Conservation (phyloP, 805 yeast species). For the Starmerella etchellsii region DNA sequence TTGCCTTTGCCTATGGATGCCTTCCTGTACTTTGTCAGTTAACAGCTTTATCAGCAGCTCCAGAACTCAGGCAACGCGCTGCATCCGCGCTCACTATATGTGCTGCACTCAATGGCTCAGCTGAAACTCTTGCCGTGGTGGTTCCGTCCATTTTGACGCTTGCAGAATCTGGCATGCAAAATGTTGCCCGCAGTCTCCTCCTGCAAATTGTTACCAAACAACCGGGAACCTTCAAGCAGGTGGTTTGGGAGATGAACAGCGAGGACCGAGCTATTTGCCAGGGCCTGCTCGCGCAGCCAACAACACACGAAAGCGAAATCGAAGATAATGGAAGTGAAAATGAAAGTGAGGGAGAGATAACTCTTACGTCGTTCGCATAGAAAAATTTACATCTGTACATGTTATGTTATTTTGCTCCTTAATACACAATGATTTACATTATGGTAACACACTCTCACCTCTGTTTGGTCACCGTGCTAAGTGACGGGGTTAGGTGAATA, state of each 20-base stretch:
- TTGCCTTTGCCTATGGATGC: conserved; percentile 16
- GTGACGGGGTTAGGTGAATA: too few relatives aligned
- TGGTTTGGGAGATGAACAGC: conserved; percentile 35
- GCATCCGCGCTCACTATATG: conserved; percentile 13
- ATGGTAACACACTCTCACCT: too few relatives aligned
- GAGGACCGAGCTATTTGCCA: conserved; percentile 16
- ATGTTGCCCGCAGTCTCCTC: conserved; percentile 17
- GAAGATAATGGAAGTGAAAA: conserved; percentile 10
- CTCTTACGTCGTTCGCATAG: conserved; percentile 30
- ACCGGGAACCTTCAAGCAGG: conserved; percentile 26
- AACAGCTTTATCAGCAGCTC: not conserved
- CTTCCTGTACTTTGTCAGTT: conserved; percentile 9
- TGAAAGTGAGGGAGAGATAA: conserved; percentile 31
- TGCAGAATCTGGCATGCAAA: not conserved
- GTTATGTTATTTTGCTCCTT: too few relatives aligned
- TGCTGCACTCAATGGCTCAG: conserved; percentile 10
- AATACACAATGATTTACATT: not conserved
- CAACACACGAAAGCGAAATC: conserved; percentile 1
- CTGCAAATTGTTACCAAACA: conserved; percentile 25
- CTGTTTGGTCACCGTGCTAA: too few relatives aligned
- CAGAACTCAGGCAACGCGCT: conserved; percentile 3
- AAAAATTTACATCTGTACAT: not conserved
- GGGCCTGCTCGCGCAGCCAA: conserved; percentile 11
- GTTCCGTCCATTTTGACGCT: conserved; percentile 12
- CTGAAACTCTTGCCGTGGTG: conserved; percentile 7